Evolutionary conservation across 805 yeast species (phyloP).

Genomic region (Candida adriatica): DNA sequence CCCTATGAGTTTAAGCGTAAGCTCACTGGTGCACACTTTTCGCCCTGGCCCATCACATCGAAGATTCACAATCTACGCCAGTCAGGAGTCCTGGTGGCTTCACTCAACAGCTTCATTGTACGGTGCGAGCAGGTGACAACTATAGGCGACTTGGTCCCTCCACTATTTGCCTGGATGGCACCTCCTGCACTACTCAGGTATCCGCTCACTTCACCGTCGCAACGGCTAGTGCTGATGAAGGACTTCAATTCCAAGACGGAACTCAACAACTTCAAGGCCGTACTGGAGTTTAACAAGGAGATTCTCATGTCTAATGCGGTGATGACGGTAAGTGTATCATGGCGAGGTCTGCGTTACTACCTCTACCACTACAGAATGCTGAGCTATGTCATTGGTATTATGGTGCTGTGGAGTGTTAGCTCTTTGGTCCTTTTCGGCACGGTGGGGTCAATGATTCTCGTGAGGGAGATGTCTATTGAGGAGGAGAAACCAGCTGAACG

Average conservation of each 20-base stretch:
- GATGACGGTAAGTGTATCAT: conserved; percentile 13
- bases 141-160: conserved; percentile 13
- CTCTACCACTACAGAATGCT: conserved; percentile 18
- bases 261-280: conserved; percentile 15
- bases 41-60: conserved; percentile 21
- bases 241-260: conserved; percentile 14
- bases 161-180: conserved; percentile 11
- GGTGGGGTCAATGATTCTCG: conserved; percentile 13
- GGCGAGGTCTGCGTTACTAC: conserved; percentile 22
- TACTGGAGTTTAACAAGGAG: conserved; percentile 17
- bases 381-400: conserved; percentile 18
- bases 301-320: too few relatives aligned
- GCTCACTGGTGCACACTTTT: conserved; percentile 10
- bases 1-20: conserved; percentile 9
- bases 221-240: conserved; percentile 9
- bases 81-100: conserved; percentile 14
- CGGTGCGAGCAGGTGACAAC: conserved; percentile 10
- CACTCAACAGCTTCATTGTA: conserved; percentile 16
- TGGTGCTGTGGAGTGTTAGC: conserved; percentile 16
- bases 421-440: conserved; percentile 11
- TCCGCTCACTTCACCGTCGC: conserved; percentile 2
- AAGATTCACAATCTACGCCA: conserved; percentile 18
- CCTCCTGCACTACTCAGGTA: conserved; percentile 14
- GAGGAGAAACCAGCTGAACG: too few relatives aligned
- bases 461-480: conserved; percentile 14